These are phyloP conservation scores for Zygosaccharomyces sapae DNA, from an alignment of 1,139 yeast species.

Conservation along the genomic window DNA sequence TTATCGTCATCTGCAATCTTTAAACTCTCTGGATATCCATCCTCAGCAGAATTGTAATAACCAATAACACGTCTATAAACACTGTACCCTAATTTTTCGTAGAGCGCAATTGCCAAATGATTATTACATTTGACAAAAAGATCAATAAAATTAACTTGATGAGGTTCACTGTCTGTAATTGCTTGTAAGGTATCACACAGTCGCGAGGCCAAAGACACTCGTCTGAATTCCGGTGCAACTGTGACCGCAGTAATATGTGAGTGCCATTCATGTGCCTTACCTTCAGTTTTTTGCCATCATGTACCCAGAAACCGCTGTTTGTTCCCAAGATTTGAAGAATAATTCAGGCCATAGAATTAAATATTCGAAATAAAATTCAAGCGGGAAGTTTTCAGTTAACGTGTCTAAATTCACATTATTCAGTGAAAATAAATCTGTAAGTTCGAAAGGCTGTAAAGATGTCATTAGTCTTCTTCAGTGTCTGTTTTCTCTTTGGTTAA, in stretches of 20 bases:
- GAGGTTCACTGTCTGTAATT: slow-evolving; percentile 65
- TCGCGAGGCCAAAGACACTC: slow-evolving; percentile 76
- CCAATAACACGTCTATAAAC: slow-evolving; percentile 87
- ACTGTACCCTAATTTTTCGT: slow-evolving; percentile 80
- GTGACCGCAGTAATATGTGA: slow-evolving; percentile 97
- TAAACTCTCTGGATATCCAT: slow-evolving; percentile 40
- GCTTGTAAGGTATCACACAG: slow-evolving; percentile 71
- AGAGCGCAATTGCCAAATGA: slow-evolving; percentile 69
- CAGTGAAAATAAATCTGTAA: slow-evolving; percentile 70
- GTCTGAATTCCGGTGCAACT: slow-evolving; percentile 72
- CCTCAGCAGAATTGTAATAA: slow-evolving; percentile 54
- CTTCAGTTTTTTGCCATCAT: slow-evolving; percentile 97
- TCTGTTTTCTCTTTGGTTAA: slow-evolving; percentile 7
- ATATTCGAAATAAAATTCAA: slow-evolving; percentile 80
- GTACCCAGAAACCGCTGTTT: slow-evolving; percentile 53
- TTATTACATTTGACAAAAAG: slow-evolving; percentile 87
- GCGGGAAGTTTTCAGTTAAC: slow-evolving; percentile 83
- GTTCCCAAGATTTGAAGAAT: slow-evolving; percentile 68
- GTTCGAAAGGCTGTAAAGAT: slow-evolving; percentile 61
- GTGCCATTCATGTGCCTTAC: slow-evolving; percentile 82
- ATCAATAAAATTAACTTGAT: slow-evolving; percentile 78
- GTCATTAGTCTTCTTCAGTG: slow-evolving; percentile 32
- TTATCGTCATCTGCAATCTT: slow-evolving; percentile 54
- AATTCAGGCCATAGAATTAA: slow-evolving; percentile 83
- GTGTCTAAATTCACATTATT: slow-evolving; percentile 81